Evolutionary conservation across 2,329 filamentous ascomycete species (phyloP).

Genomic region (Lachnellula cervina): DNA sequence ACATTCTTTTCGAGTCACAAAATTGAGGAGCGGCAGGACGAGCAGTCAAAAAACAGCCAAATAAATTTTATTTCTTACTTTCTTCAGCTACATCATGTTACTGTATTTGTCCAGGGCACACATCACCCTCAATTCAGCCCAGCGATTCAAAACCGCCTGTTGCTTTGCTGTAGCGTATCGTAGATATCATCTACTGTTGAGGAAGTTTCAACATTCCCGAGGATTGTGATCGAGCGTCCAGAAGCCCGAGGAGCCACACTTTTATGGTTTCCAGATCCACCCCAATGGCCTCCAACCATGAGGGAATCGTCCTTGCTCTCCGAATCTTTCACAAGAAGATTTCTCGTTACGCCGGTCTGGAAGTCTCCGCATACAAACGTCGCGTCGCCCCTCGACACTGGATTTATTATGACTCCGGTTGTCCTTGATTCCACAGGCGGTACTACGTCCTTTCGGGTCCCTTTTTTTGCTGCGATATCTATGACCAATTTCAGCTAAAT

Average conservation of each 20-base stretch:
- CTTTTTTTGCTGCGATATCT: neutral
- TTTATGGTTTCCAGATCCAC: neutral
- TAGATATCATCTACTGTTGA: neutral
- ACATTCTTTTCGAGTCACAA: too few species aligned
- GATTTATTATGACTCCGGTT: neutral
- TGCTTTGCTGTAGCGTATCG: neutral
- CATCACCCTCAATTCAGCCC: neutral
- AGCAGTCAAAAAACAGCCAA: too few species aligned
- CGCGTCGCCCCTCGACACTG: neutral
- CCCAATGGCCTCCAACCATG: neutral
- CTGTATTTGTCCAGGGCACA: neutral
- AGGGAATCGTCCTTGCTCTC: neutral
- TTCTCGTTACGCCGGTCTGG: neutral
- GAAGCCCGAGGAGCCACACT: neutral
- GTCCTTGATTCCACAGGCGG: neutral
- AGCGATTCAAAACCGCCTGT: neutral
- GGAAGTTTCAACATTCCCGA: neutral
- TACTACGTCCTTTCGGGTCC: neutral
- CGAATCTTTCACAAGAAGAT: neutral
- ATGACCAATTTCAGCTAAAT: too few species aligned
- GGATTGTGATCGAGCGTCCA: neutral
- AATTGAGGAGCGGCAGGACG: too few species aligned
- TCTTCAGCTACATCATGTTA: too few species aligned
- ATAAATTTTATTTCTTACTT: too few species aligned
- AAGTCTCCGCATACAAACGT: neutral